Evolutionary conservation across 1,139 yeast genomes (phyloP), one percentile per base, ranked within the genome.

Genomic region (Zygosaccharomyces pseudobailii): DNA sequence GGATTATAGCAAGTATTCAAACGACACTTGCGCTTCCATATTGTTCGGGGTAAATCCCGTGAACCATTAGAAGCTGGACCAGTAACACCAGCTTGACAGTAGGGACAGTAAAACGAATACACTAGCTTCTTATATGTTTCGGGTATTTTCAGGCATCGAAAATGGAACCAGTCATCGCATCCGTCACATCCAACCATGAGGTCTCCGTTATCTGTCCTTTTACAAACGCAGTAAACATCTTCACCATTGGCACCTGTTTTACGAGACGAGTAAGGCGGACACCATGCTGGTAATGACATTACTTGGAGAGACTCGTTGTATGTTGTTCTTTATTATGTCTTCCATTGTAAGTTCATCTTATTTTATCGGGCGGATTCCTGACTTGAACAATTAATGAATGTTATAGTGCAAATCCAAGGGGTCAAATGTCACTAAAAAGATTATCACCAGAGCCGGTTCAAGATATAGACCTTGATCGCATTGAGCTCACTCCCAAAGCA

Each of bases 131-230:
- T 76, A 59, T 76, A 78, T 36, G 71, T 67, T n/a, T 66, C 68
- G 42, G 80, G 72, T 40, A 89, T 63, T 50, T 75, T 75, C 74
- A 89, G 79, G 61, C 97, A 90, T 42, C 71, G 72, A 64, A 90
- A 87, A 67, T 90, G 97, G 62, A 76, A 90, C 97, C 97, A 90
- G 54, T 87, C 96, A 61, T 89, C 96, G 67, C 97, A 90, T 6
- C 88, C 90, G 64, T 89, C 97, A 63, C 97, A 90, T 0, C 87
- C 89, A 21, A 90, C 85, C 97, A 89, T 89, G 52, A 84, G 63
- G 64, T 86, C 86, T 1, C 92, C 95, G 51, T 75, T 73, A 59
- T 90, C 97, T 0, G 90, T 86, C 51, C 76, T 77, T 37, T 94
- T 74, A 64, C 97, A 90, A 0, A 83, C 69, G 63, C 97, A 90